Evolutionary conservation across 2,329 filamentous ascomycete species (phyloP).

Genomic region (Trichoderma asperellum): DNA sequence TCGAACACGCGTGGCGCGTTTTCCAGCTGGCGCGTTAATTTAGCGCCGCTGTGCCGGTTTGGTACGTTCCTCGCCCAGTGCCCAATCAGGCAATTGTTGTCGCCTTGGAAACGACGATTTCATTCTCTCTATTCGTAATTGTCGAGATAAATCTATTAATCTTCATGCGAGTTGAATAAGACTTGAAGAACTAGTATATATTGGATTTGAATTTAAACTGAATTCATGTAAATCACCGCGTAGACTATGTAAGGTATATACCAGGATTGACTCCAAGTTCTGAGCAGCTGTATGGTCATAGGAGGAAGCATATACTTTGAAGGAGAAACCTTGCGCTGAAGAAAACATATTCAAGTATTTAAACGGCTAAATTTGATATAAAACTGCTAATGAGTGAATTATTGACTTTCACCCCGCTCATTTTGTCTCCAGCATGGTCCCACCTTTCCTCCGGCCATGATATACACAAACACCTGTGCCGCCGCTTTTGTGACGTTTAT

Average conservation of each 20-base stretch:
- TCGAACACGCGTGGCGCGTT: slow-evolving; percentile 26
- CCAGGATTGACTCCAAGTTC: background rate
- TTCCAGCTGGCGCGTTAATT: slow-evolving; percentile 25
- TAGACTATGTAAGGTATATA: background rate
- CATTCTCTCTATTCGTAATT: background rate
- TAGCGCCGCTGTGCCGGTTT: slow-evolving; percentile 17
- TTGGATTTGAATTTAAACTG: background rate
- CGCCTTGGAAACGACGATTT: background rate
- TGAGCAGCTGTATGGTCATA: background rate
- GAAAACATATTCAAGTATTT: background rate
- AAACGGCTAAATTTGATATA: background rate
- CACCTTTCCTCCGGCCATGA: slow-evolving; percentile 46
- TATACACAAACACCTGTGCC: slow-evolving; percentile 56
- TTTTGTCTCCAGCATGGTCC: slow-evolving; percentile 31
- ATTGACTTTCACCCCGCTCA: slow-evolving; percentile 35
- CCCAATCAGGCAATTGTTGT: slow-evolving; percentile 12
- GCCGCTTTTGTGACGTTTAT: slow-evolving; percentile 49
- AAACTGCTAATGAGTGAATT: background rate
- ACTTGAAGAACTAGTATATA: background rate
- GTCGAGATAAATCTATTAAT: background rate
- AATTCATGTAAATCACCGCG: background rate
- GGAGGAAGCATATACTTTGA: background rate
- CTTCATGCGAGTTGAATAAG: background rate
- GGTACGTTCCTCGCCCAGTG: background rate
- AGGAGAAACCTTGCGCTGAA: background rate